Evolutionary conservation across 1,139 yeast genomes (phyloP).

Genomic region (Entelexis paramagnoliae): DNA sequence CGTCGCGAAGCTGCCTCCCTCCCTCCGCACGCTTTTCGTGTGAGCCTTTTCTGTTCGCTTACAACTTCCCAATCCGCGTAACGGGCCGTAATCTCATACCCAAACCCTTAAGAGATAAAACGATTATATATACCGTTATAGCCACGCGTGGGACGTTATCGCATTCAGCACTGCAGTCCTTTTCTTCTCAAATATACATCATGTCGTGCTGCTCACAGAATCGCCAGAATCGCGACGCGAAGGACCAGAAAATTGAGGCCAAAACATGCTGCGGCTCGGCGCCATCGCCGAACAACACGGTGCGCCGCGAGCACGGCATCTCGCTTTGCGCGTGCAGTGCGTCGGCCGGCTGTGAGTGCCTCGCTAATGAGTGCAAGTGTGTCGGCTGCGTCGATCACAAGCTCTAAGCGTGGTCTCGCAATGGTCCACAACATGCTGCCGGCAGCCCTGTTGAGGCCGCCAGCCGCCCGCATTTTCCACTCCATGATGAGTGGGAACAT

Average conservation of each 20-base stretch:
- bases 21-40: no score
- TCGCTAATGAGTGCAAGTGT: conserved; percentile 20
- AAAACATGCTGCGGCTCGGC: conserved; percentile 15
- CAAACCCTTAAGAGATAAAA: conserved; percentile 1
- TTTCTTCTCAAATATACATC: neutral
- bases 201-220: conserved; percentile 20
- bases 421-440: no score
- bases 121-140: neutral
- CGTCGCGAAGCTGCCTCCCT: no score
- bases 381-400: conserved; percentile 20
- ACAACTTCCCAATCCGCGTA: neutral
- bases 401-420: conserved; percentile 1
- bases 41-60: neutral
- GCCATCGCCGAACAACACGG: neutral
- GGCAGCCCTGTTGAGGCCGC: no score
- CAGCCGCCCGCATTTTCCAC: no score
- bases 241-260: neutral
- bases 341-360: conserved; percentile 16
- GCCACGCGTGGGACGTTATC: conserved; percentile 26
- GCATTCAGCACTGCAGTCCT: conserved; percentile 18
- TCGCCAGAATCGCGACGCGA: neutral
- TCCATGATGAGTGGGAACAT: no score
- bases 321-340: conserved; percentile 20
- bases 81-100: conserved; percentile 1
- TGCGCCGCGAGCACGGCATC: conserved; percentile 16